Conservation (phyloP, 805 yeast genomes). For the Nakazawaea sp. region DNA sequence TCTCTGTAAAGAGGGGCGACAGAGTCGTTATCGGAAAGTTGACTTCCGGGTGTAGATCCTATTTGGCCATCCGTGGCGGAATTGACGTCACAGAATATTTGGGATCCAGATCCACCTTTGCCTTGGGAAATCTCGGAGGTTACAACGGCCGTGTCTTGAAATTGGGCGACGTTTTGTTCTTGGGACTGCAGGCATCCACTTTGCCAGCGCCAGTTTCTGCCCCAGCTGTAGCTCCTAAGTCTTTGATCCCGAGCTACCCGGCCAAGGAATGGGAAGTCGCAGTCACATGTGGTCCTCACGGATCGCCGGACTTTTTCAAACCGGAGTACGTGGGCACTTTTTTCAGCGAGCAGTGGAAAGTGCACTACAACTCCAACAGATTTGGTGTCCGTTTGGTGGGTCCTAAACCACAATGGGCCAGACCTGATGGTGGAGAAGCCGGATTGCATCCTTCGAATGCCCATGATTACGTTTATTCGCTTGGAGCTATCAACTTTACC, state of each 20-base stretch:
- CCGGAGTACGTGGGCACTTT: constrained; percentile 69
- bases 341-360: constrained; percentile 79
- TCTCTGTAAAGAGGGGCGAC: constrained; percentile 67
- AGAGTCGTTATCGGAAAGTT: constrained; percentile 77
- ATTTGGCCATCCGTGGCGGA: constrained; percentile 87
- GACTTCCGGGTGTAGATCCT: constrained; percentile 78
- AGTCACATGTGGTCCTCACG: constrained; percentile 97
- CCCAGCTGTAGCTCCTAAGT: constrained; percentile 51
- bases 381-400: constrained; percentile 94
- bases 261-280: constrained; percentile 73
- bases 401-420: constrained; percentile 96
- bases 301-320: constrained; percentile 91
- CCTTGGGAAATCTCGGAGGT: constrained; percentile 90
- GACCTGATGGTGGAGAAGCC: constrained; percentile 95
- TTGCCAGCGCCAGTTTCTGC: constrained; percentile 66
- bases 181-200: constrained; percentile 67
- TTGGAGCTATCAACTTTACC: constrained; percentile 95
- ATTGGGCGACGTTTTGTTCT: constrained; percentile 84
- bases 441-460: constrained; percentile 99
- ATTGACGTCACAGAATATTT: constrained; percentile 90
- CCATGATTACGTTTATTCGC: constrained; percentile 92
- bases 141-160: constrained; percentile 88
- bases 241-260: constrained; percentile 49
- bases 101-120: constrained; percentile 96
- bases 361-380: constrained; percentile 94